These are phyloP conservation scores for Detonula confervacea DNA, from an alignment of 352 stramenopile genomes.

Conservation along the genomic window DNA sequence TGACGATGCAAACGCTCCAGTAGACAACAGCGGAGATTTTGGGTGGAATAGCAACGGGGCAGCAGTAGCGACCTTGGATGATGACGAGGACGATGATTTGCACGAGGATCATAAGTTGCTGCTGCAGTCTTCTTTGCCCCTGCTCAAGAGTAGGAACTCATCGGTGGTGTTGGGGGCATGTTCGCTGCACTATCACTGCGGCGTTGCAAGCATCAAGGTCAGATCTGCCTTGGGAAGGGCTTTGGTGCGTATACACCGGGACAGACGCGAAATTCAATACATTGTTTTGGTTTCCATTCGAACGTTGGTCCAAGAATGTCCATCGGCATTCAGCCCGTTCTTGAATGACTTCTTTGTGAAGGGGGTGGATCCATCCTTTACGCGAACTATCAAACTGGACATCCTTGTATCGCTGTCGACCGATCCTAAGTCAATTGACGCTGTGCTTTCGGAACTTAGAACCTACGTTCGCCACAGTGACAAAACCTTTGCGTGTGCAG, in stretches of 20 bases:
- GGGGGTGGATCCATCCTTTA: slow-evolving; percentile 93
- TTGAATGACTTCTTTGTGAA: slow-evolving; percentile 97
- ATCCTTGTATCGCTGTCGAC: slow-evolving; percentile 92
- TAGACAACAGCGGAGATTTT: background rate
- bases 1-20: slow-evolving; percentile 40
- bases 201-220: slow-evolving; percentile 85
- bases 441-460: slow-evolving; percentile 95
- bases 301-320: slow-evolving; percentile 92
- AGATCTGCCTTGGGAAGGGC: slow-evolving; percentile 94
- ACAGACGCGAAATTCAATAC: slow-evolving; percentile 97
- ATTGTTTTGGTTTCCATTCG: slow-evolving; percentile 95
- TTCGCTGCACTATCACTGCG: slow-evolving; percentile 97
- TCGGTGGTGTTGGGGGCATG: slow-evolving; percentile 96
- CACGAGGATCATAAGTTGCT: slow-evolving; percentile 95
- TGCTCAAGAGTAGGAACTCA: slow-evolving; percentile 97
- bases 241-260: slow-evolving; percentile 96
- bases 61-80: slow-evolving; percentile 34
- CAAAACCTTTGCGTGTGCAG: slow-evolving; percentile 94
- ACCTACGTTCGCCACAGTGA: slow-evolving; percentile 94
- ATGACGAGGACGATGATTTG: slow-evolving; percentile 86
- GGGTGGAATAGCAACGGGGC: slow-evolving; percentile 11
- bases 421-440: slow-evolving; percentile 91
- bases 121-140: slow-evolving; percentile 93
- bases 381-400: slow-evolving; percentile 96
- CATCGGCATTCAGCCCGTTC: slow-evolving; percentile 95